phyloP scores from a whole-genome alignment of 2,329 filamentous ascomycete species.

The Xylaria sp. region DNA sequence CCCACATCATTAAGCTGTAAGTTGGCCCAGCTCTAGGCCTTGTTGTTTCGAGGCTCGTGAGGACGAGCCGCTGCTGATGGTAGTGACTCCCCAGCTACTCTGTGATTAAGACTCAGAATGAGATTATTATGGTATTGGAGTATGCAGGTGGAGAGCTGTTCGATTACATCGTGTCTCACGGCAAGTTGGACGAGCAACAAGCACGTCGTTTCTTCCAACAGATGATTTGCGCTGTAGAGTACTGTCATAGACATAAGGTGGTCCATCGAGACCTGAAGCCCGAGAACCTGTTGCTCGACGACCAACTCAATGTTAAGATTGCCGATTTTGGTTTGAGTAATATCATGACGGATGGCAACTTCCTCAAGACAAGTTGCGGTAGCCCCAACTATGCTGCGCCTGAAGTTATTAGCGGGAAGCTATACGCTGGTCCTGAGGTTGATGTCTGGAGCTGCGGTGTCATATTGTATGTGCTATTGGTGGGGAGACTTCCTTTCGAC shows the following conservation, averaged over 20 bases:
- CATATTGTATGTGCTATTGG: constrained; percentile 85
- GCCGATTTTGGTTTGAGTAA: constrained; percentile 98
- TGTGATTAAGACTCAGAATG: constrained; percentile 91
- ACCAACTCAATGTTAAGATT: constrained; percentile 98
- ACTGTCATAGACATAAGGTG: constrained; percentile 98
- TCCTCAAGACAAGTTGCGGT: constrained; percentile 97
- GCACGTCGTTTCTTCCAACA: constrained; percentile 99
- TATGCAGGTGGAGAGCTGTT: constrained; percentile 97
- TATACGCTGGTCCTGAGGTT: constrained; percentile 96
- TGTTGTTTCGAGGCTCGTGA: background rate
- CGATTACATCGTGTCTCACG: constrained; percentile 96
- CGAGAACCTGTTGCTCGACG: constrained; percentile 94
- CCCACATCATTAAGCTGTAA: constrained; percentile 98
- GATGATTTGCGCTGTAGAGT: constrained; percentile 98
- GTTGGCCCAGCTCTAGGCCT: constrained; percentile 47
- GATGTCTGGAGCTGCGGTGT: constrained; percentile 98
- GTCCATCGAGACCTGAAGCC: constrained; percentile 98
- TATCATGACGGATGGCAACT: constrained; percentile 99
- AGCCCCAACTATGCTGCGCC: constrained; percentile 98
- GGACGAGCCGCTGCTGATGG: constrained; percentile 43
- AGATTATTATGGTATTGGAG: constrained; percentile 99
- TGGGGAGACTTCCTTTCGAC: constrained; percentile 90
- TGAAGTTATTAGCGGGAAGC: constrained; percentile 96
- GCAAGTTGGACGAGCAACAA: constrained; percentile 88
- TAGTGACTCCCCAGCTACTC: constrained; percentile 73